A percentile compares a stretch with the other conserved stretches of the same genome.
These are phyloP conservation scores for Globisporangium paddicum DNA, from an alignment of 352 stramenopile genomes.

Conservation along the genomic window DNA sequence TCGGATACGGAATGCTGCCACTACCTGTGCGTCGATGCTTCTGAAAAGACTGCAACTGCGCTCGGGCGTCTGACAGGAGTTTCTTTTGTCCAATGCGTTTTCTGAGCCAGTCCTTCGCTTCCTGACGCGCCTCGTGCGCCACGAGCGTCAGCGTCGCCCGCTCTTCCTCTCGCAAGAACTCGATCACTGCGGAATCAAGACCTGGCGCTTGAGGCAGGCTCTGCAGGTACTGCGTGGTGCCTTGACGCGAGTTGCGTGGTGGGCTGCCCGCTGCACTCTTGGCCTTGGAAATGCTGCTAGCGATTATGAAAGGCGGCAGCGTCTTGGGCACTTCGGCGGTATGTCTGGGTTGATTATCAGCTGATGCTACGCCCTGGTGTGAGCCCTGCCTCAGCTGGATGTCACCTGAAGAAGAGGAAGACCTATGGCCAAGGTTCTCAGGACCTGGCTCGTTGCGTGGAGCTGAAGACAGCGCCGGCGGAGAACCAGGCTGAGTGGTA, in stretches of 20 bases:
- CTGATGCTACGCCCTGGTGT: neutral
- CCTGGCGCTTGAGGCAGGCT: constrained; percentile 20
- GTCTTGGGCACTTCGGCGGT: neutral
- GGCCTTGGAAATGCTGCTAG: neutral
- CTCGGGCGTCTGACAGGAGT: constrained; percentile 57
- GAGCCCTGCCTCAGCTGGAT: neutral
- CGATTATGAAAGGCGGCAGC: neutral
- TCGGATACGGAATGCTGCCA: constrained; percentile 21
- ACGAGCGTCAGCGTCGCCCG: constrained; percentile 59
- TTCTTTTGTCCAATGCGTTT: constrained; percentile 79
- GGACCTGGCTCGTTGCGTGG: neutral
- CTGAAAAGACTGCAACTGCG: constrained; percentile 40
- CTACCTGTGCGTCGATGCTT: constrained; percentile 43
- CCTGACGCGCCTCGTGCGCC: constrained; percentile 53
- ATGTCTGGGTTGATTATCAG: neutral
- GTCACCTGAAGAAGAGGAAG: neutral
- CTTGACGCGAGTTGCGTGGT: constrained; percentile 1
- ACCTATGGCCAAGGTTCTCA: neutral
- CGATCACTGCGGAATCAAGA: constrained; percentile 25
- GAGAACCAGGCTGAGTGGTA: neutral
- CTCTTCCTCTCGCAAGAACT: constrained; percentile 57
- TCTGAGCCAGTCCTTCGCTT: constrained; percentile 64
- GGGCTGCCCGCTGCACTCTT: constrained; percentile 6
- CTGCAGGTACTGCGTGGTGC: constrained; percentile 11
- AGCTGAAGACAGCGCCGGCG: neutral